A percentile compares a stretch with the other conserved stretches of the same genome.
Conservation (phyloP, 164 flowering plant species). For the Umbellularia californica region DNA sequence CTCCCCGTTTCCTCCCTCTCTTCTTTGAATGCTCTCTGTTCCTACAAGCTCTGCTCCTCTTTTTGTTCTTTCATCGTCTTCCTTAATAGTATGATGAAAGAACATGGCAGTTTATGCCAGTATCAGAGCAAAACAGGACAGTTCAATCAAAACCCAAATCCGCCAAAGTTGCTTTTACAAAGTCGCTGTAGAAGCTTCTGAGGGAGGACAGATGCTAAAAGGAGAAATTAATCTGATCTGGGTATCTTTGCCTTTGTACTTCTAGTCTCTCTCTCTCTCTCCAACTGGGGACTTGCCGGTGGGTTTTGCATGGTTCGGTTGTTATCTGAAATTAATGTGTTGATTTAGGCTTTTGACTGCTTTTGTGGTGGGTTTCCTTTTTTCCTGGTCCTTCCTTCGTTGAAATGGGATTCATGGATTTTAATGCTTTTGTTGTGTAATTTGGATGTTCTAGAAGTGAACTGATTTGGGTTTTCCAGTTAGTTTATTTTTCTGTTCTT, state of each 20-base stretch:
- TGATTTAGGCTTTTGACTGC: constrained; percentile 1
- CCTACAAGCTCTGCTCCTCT: constrained; percentile 3
- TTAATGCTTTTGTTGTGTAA: background rate
- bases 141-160: constrained; percentile 34
- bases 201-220: constrained; percentile 42
- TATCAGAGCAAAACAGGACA: constrained; percentile 25
- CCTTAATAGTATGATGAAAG: background rate
- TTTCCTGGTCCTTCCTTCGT: background rate
- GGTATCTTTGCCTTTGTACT: constrained; percentile 50
- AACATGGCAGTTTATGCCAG: constrained; percentile 9
- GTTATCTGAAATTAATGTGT: constrained; percentile 43
- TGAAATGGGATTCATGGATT: background rate
- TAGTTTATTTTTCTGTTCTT: background rate
- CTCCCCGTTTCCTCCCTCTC: constrained; percentile 1
- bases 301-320: constrained; percentile 8
- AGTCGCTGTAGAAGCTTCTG: constrained; percentile 25
- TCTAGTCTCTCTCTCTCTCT: constrained; percentile 20
- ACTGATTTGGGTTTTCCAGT: background rate
- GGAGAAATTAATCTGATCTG: constrained; percentile 51
- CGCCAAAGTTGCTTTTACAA: constrained; percentile 28
- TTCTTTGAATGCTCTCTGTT: background rate
- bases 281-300: constrained; percentile 17
- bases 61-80: background rate
- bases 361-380: constrained; percentile 9
- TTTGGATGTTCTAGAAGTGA: background rate